Conservation (phyloP, 805 yeast genomes). For the Metschnikowia gelsemii region DNA sequence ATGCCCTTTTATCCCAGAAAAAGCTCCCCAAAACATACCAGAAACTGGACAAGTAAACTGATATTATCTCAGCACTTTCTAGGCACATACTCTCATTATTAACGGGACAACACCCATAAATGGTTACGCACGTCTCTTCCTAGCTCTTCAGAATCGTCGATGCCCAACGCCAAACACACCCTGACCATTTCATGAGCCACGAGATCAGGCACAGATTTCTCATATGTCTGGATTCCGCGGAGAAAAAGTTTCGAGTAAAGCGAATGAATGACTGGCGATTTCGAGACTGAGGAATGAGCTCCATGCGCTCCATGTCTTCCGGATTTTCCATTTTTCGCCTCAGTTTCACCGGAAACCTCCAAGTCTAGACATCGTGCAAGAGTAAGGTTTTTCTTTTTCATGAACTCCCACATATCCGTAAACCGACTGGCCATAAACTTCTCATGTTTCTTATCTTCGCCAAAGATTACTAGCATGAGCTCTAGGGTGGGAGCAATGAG, state of each 20-base stretch:
- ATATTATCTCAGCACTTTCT: background rate
- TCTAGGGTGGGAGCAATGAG: conserved; percentile 31
- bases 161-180: conserved; percentile 31
- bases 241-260: conserved; percentile 32
- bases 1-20: too few species aligned
- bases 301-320: too few species aligned
- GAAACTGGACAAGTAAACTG: too few species aligned
- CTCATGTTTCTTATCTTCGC: conserved; percentile 38
- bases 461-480: conserved; percentile 27
- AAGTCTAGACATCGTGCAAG: background rate
- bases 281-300: background rate
- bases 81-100: too few species aligned
- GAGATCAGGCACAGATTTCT: conserved; percentile 41
- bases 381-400: conserved; percentile 10
- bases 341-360: background rate
- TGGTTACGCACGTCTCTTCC: conserved; percentile 30
- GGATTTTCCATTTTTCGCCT: too few species aligned
- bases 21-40: too few species aligned
- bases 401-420: conserved; percentile 44
- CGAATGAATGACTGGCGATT: background rate
- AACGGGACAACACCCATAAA: conserved; percentile 28
- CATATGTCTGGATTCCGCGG: conserved; percentile 39
- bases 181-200: conserved; percentile 36
- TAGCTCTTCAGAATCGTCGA: conserved; percentile 20
- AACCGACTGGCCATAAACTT: conserved; percentile 49